Evolutionary conservation across 306 rosid genomes (phyloP), one percentile per base, ranked within the genome.

Genomic region (Lablab purpureus): DNA sequence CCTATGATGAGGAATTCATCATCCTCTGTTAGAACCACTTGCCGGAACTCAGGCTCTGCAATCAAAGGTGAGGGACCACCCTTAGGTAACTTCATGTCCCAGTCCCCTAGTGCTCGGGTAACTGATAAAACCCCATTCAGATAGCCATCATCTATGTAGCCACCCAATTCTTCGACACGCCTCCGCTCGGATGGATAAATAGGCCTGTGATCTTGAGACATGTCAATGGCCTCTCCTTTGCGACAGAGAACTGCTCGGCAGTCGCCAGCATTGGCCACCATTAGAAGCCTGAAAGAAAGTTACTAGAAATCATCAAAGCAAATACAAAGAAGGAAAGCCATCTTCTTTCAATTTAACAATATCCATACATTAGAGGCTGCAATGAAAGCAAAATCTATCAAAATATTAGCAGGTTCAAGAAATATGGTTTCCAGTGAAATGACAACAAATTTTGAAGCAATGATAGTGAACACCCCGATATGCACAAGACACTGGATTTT

Each of bases 261-360:
- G 76, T 94, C 99, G 54, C 99, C 99, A 34, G 92, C 90, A 84
- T 94, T 95, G 19, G 99, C 99, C 77, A 95, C 99, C 96, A 93
- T 86, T 78, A 95, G 86, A 80, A 85, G 86, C 87, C 99, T 95
- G 86, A 23, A 79, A 81, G 49, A 86, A 67, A 40, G 17, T 62
- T 19, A 67, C 21, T 8, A 73, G 70, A 71, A 67, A 46, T 83
- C 80, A 81, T 82, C 55, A 67, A 75, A 64, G 59, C 64, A 70
- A 51, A 64, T 21, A 74, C 19, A 15, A 2, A 64, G 18, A 82
- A 68, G 56, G 75, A 8, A 76, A 10, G 34, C 8, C 34, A n/a
- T 60, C 60, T 50, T 54, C 9, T 30, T 65, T 43, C 34, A 25
- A 45, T 4, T 25, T 46, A 67, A 50, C 54, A 17, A 10, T 40